A percentile compares a stretch with the other conserved stretches of the same genome.
Conservation (phyloP, 805 yeast species). For the Wickerhamiella kurtzmanii region DNA sequence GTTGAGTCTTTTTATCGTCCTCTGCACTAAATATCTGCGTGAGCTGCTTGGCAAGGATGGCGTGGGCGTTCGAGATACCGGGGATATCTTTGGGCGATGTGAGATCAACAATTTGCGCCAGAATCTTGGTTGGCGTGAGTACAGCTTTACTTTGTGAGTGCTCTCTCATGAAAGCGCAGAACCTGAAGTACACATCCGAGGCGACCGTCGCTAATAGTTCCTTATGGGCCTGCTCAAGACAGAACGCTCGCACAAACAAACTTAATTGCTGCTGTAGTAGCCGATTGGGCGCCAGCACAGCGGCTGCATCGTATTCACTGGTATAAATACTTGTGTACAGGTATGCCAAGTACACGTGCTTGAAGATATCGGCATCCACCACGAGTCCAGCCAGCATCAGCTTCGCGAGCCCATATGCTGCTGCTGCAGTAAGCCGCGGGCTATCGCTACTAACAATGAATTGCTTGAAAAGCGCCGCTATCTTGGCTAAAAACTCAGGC, state of each 20-base stretch:
- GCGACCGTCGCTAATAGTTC: slow-evolving; percentile 22
- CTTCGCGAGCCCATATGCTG: slow-evolving; percentile 81
- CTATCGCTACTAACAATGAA: slow-evolving; percentile 27
- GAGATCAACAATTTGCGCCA: slow-evolving; percentile 67
- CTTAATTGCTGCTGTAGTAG: slow-evolving; percentile 36
- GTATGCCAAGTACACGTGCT: slow-evolving; percentile 56
- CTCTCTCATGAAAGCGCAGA: slow-evolving; percentile 5
- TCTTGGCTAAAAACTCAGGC: neutral
- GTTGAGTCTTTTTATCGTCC: slow-evolving; percentile 1
- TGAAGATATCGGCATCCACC: slow-evolving; percentile 45
- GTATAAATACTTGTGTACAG: slow-evolving; percentile 40
- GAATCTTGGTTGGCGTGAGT: slow-evolving; percentile 30
- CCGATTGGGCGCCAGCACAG: slow-evolving; percentile 28
- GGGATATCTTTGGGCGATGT: slow-evolving; percentile 45
- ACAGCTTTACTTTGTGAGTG: slow-evolving; percentile 22
- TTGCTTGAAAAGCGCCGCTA: neutral
- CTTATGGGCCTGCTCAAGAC: slow-evolving; percentile 34
- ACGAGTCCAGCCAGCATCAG: slow-evolving; percentile 64
- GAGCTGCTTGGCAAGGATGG: slow-evolving; percentile 5
- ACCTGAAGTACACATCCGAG: slow-evolving; percentile 1
- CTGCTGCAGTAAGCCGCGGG: slow-evolving; percentile 59
- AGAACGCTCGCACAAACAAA: slow-evolving; percentile 17
- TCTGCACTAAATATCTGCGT: neutral
- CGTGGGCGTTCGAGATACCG: slow-evolving; percentile 6
- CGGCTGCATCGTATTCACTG: slow-evolving; percentile 42